Evolutionary conservation across 495 filamentous ascomycete genomes (phyloP).

Genomic region (Podospora conica): DNA sequence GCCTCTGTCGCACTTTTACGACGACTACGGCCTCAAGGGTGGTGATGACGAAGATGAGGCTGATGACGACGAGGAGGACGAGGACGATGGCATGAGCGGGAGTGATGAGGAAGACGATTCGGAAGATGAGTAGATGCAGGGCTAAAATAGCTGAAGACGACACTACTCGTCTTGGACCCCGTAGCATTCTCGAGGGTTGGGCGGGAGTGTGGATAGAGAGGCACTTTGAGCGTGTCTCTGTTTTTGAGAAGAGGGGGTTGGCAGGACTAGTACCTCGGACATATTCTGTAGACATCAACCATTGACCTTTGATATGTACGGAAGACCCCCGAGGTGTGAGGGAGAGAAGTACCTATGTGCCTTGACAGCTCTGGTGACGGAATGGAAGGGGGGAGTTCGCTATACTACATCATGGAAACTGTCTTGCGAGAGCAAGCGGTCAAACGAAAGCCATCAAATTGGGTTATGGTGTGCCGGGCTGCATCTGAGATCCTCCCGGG

Average conservation of each 20-base stretch:
- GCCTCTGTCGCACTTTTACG: conserved; percentile 73
- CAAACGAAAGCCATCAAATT: too few species aligned
- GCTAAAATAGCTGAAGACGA: background rate
- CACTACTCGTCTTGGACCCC: too few species aligned
- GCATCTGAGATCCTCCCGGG: too few species aligned
- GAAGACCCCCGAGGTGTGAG: background rate
- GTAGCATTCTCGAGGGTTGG: too few species aligned
- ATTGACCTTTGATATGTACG: background rate
- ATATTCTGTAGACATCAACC: background rate
- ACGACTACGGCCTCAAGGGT: conserved; percentile 79
- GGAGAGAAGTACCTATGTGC: too few species aligned
- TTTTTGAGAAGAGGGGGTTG: background rate
- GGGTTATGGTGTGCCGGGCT: too few species aligned
- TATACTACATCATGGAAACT: too few species aligned
- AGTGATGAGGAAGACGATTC: conserved; percentile 34
- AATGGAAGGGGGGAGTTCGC: too few species aligned
- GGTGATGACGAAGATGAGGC: conserved; percentile 63
- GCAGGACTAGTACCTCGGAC: background rate
- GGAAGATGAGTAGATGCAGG: background rate
- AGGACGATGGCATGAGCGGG: conserved; percentile 20
- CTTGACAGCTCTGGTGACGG: too few species aligned
- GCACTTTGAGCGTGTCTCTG: background rate
- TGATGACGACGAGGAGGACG: conserved; percentile 56
- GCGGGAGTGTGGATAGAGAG: too few species aligned
- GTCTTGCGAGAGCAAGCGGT: too few species aligned